Base-by-base conservation (phyloP, 106 monocot genomes). In the Dendrobium officinale region DNA sequence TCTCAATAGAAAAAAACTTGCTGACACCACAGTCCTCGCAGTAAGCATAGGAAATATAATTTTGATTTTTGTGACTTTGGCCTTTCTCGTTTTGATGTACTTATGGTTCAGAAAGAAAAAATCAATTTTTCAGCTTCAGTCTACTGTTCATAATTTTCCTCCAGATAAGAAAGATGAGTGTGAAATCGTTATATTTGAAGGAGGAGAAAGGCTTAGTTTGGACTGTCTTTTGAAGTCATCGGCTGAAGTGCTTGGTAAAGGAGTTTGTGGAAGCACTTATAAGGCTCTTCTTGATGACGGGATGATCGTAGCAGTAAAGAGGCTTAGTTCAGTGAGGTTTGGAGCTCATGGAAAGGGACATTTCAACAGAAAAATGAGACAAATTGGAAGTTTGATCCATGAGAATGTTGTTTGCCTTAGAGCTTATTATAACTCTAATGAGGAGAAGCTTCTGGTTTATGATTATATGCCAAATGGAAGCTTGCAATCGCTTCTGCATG, bases 241-340 rank as follows among this genome's bases (percentile, higher is more conserved):
- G 6, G 90, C 90, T 3, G 90, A 90, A 77, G 78, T 90, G 24
- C 31, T 90, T 55, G 87, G 90, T 47, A 79, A 87, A 78, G 86
- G 87, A 5, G 42, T 77, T 15, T 68, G 15, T 5, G 72, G 72
- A 33, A 72, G 29, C 29, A 72, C 72, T 31, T 72, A 72, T 29
- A 72, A 72, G 72, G 72, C 29, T 8, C 29, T 72, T 72, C 37
- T 72, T 11, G 72, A 72, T 72, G 72, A 72, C 0, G 72, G 72
- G 29, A 11, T 13, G 72, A 15, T 72, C 29, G 72, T 33, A 9
- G 72, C 72, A 72, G 72, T 72, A 0, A 72, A 72, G 72, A 72
- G 72, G 29, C 29, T 72, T 26, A 72, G 72, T 37, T 15, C 26
- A 13, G 72, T 72, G 26, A 11, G 29, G 27, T 72, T 72, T 72